These are phyloP conservation scores for Tricholoma bakamatsutake DNA, from an alignment of 768 basidiomycete genomes.

Conservation along the genomic window DNA sequence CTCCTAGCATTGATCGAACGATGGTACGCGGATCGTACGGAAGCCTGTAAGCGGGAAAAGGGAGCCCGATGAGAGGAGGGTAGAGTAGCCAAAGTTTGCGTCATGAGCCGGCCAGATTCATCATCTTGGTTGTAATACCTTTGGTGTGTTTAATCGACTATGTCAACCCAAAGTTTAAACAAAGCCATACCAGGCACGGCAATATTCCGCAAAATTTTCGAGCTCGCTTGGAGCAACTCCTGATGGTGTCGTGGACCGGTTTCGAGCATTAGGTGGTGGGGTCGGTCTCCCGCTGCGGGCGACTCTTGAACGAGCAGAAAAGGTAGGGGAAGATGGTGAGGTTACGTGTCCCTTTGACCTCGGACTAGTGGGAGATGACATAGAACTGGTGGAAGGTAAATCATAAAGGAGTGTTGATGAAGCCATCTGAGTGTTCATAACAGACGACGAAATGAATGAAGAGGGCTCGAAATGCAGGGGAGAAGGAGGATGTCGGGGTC, in stretches of 20 bases:
- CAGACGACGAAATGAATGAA: conserved; percentile 37
- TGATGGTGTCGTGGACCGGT: conserved; percentile 67
- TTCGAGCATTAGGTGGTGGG: conserved; percentile 52
- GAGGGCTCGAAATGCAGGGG: conserved; percentile 52
- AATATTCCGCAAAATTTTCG: conserved; percentile 72
- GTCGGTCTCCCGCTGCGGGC: conserved; percentile 47
- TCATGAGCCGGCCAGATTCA: conserved; percentile 72
- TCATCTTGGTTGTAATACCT: conserved; percentile 88
- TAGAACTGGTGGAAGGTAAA: conserved; percentile 54
- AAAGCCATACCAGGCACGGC: conserved; percentile 64
- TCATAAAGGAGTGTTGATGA: conserved; percentile 71
- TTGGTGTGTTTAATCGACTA: conserved; percentile 1
- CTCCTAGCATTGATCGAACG: conserved; percentile 70
- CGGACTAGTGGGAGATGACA: conserved; percentile 56
- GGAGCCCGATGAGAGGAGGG: conserved; percentile 82
- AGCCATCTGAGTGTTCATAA: conserved; percentile 36
- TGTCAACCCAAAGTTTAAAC: background rate
- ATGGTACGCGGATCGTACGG: conserved; percentile 82
- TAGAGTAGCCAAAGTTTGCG: conserved; percentile 72
- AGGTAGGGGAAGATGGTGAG: conserved; percentile 58
- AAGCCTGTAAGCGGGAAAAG: conserved; percentile 81
- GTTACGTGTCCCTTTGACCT: conserved; percentile 33
- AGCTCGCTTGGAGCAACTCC: conserved; percentile 62
- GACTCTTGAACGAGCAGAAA: conserved; percentile 42
- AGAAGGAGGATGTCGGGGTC: conserved; percentile 55